Evolutionary conservation across 305 asterid species (phyloP).

Genomic region (Withania somnifera): DNA sequence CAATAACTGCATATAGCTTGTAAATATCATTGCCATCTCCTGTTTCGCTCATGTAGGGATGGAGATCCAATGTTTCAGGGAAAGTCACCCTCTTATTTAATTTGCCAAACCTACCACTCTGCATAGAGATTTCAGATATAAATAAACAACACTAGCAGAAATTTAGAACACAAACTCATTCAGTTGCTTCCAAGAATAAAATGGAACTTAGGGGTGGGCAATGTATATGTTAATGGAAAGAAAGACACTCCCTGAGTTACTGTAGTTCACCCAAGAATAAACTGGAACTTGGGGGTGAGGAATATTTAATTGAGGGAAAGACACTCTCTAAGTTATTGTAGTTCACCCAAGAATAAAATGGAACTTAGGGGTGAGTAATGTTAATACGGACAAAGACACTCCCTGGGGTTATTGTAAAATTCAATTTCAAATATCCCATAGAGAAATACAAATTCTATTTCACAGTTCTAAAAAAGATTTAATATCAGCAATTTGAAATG

Average conservation of each 20-base stretch:
- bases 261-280: background rate
- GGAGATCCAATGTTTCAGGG: slow-evolving; percentile 75
- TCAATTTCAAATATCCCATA: no score
- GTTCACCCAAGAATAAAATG: background rate
- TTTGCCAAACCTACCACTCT: slow-evolving; percentile 97
- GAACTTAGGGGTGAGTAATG: background rate
- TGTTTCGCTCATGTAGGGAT: slow-evolving; percentile 61
- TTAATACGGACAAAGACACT: background rate
- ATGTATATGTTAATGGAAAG: background rate
- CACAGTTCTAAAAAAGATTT: background rate
- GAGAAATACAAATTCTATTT: background rate
- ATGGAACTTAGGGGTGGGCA: background rate
- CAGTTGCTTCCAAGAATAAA: background rate
- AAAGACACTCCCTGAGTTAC: background rate
- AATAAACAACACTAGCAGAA: slow-evolving; percentile 1
- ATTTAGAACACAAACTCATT: slow-evolving; percentile 5
- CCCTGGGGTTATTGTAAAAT: background rate
- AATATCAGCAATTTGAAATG: background rate
- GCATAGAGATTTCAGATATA: slow-evolving; percentile 10
- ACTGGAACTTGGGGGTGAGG: background rate
- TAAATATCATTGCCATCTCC: slow-evolving; percentile 58
- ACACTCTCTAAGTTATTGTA: background rate
- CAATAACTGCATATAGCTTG: slow-evolving; percentile 91
- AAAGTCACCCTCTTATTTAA: slow-evolving; percentile 87
- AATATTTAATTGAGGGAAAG: background rate